Base-by-base conservation (phyloP, 129 eudicot genomes). In the Chrysanthemum seticuspe region DNA sequence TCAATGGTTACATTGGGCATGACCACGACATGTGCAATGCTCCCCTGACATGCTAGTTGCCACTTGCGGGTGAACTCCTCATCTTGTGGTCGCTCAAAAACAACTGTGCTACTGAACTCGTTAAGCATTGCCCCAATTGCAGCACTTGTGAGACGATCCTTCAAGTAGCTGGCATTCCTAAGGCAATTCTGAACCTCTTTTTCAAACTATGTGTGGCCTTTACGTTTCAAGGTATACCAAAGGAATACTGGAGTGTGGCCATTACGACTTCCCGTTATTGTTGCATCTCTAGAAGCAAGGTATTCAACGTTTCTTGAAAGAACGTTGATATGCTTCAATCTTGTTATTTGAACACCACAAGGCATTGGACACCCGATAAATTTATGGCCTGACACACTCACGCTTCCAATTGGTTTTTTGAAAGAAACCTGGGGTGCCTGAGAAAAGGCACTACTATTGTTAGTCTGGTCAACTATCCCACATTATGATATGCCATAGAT, bases 281-380 rank as follows among this genome's bases (percentile, higher is more conserved):
- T 91, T 13, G 97, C 97, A 55, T 91, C 97, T 78, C 97, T 70
- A 27, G 97, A 91, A 70, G 97, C 95, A 34, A 91, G 91, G 57
- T 91, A 91, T 81, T 91, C 97, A 0, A 91, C 91, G 51, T 91
- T 88, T 27, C 97, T 83, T 5, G 97, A 85, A 45, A 91, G 88
- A 25, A 82, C 86, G 61, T 89, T 89, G 50, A 89, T 84, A 80
- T 89, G 96, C 54, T 84, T 44, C 14, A 89, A 65, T 73, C 96
- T 76, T 73, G 96, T 89, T 69, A 89, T 18, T 76, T 89, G 96
- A 29, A 89, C 90, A 6, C 96, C 96, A 74, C 96, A 89, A 1
- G 96, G 96, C 96, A 89, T 86, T 62, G 96, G 96, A 56, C 96
- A 89, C 64, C 96, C 96, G 55, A 89, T 92, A 61, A 89, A 89